Percentiles rank a stretch among this genome's conserved stretches.
These are phyloP conservation scores for Tephrocybe sp. DNA, from an alignment of 768 basidiomycete genomes.

Conservation along the genomic window DNA sequence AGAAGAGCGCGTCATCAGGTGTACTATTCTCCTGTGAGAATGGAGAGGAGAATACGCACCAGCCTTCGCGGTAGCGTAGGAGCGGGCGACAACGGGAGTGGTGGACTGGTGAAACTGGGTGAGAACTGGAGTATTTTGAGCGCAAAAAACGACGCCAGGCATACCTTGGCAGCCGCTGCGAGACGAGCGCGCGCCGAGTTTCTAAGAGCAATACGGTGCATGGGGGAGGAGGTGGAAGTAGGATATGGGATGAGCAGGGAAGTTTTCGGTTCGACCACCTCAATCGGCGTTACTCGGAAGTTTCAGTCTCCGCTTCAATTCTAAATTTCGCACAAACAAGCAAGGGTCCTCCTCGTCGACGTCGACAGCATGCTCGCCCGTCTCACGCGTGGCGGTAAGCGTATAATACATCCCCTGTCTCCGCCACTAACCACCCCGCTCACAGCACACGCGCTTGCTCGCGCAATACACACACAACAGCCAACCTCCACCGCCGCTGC, in stretches of 20 bases:
- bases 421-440: constrained; percentile 3
- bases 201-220: constrained; percentile 85
- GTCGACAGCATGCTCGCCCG: constrained; percentile 24
- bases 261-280: constrained; percentile 38
- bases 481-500: constrained; percentile 53
- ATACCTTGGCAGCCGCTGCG: constrained; percentile 65
- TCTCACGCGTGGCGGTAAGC: constrained; percentile 32
- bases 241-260: constrained; percentile 41
- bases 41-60: constrained; percentile 49
- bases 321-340: constrained; percentile 21
- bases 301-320: constrained; percentile 40
- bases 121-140: constrained; percentile 15
- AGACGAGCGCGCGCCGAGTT: constrained; percentile 80
- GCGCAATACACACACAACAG: constrained; percentile 23
- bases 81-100: constrained; percentile 60
- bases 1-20: constrained; percentile 25
- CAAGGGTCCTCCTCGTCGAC: not conserved
- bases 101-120: constrained; percentile 34
- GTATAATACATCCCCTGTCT: not conserved
- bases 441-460: constrained; percentile 15
- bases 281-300: constrained; percentile 49
- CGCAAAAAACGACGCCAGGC: constrained; percentile 23
- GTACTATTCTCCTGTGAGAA: not conserved
- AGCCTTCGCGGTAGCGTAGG: constrained; percentile 98
- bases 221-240: constrained; percentile 49